These are phyloP conservation scores for Xylariaceae sp. DNA, from an alignment of 2,329 filamentous ascomycete genomes.

Conservation along the genomic window DNA sequence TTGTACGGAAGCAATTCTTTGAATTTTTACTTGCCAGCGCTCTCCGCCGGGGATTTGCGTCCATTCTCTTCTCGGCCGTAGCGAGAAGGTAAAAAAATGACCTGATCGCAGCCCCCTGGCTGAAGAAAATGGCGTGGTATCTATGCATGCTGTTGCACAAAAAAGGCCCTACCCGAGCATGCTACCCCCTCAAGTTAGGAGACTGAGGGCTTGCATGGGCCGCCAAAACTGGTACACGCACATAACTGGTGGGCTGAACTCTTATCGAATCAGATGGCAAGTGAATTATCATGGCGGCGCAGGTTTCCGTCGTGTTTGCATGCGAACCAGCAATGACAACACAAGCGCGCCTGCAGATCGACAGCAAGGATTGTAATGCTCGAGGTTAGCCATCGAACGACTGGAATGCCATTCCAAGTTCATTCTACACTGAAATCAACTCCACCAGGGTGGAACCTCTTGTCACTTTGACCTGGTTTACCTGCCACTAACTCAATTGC, in stretches of 20 bases:
- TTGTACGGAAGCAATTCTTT: too few species aligned
- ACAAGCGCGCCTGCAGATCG: conserved; percentile 21
- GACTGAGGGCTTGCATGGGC: too few species aligned
- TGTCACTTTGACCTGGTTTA: too few species aligned
- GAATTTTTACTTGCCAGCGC: conserved; percentile 2
- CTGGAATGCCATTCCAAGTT: conserved; percentile 10
- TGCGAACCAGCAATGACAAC: conserved; percentile 23
- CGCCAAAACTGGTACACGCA: too few species aligned
- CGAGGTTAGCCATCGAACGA: conserved; percentile 1
- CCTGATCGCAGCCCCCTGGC: conserved; percentile 17
- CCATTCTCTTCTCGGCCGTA: conserved; percentile 18
- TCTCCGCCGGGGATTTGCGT: conserved; percentile 14
- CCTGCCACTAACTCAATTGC: neutral
- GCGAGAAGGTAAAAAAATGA: conserved; percentile 16
- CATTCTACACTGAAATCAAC: conserved; percentile 1
- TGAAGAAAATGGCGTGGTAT: conserved; percentile 21
- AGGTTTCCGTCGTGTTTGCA: conserved; percentile 14
- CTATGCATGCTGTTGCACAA: conserved; percentile 24
- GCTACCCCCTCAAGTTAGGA: conserved; percentile 19
- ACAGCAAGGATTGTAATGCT: conserved; percentile 22
- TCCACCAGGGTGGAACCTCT: too few species aligned
- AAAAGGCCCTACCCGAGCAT: conserved; percentile 28
- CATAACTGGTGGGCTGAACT: neutral
- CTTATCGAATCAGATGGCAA: conserved; percentile 5
- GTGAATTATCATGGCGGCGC: conserved; percentile 13